A percentile compares a stretch with the other conserved stretches of the same genome.
Conservation (phyloP, 768 basidiomycete species). For the Lanmaoa rubissima region DNA sequence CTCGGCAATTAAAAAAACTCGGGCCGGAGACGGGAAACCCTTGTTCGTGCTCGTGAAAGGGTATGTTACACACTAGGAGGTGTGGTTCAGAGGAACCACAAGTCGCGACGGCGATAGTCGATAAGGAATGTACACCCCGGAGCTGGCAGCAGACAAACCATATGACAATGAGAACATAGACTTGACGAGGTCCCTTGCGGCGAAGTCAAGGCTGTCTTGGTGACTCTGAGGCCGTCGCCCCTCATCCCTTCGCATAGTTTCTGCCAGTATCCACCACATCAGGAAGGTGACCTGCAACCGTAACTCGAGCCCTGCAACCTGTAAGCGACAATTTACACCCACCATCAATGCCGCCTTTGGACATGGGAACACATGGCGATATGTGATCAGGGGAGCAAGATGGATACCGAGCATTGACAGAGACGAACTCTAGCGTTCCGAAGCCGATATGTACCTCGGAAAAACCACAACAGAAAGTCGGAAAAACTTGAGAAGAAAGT, state of each 20-base stretch:
- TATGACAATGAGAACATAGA: slow-evolving; percentile 12
- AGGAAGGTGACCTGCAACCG: slow-evolving; percentile 14
- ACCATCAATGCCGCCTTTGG: slow-evolving; percentile 6
- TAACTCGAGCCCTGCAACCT: background rate
- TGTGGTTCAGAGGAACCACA: slow-evolving; percentile 4
- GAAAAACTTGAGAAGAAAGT: background rate
- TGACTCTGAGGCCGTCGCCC: background rate
- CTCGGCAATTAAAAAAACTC: background rate
- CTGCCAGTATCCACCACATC: slow-evolving; percentile 15
- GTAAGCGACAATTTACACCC: background rate
- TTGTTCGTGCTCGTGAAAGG: slow-evolving; percentile 8
- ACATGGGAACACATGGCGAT: background rate
- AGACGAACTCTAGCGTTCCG: background rate
- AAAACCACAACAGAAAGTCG: background rate
- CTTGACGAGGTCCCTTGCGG: slow-evolving; percentile 21
- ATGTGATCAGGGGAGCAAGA: background rate
- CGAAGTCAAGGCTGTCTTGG: slow-evolving; percentile 16
- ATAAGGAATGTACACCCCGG: background rate
- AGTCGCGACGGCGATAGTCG: background rate
- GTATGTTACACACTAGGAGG: slow-evolving; percentile 4
- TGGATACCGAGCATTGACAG: background rate
- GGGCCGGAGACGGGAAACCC: background rate
- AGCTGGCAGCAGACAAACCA: slow-evolving; percentile 12
- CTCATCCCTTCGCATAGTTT: slow-evolving; percentile 3
- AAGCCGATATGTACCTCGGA: background rate